phyloP scores from a whole-genome alignment of 352 stramenopile species.

The Phytophthora pluvialis region DNA sequence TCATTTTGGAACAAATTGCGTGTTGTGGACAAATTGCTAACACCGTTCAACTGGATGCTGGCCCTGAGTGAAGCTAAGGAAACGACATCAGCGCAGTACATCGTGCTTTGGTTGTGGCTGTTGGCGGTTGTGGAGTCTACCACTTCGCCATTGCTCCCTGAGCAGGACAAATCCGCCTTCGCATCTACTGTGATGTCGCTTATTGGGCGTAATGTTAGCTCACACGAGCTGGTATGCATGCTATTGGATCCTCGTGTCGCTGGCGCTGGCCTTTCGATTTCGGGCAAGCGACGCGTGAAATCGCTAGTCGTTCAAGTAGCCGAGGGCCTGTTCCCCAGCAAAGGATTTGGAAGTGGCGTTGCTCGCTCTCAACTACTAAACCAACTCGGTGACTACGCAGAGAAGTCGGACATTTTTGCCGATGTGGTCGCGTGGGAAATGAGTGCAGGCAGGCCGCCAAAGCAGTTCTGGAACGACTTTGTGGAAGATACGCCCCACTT shows the following conservation, averaged over 20 bases:
- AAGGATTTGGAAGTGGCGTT: slow-evolving; percentile 19
- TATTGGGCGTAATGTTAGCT: slow-evolving; percentile 27
- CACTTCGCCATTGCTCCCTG: slow-evolving; percentile 10
- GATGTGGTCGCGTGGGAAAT: slow-evolving; percentile 61
- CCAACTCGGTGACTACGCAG: slow-evolving; percentile 47
- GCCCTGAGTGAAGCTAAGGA: slow-evolving; percentile 42
- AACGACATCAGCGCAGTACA: slow-evolving; percentile 47
- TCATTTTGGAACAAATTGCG: slow-evolving; percentile 45
- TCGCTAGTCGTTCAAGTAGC: slow-evolving; percentile 51
- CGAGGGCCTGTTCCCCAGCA: slow-evolving; percentile 29
- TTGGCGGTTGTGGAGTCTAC: slow-evolving; percentile 29
- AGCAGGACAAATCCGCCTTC: slow-evolving; percentile 20
- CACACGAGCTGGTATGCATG: slow-evolving; percentile 52
- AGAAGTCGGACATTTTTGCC: slow-evolving; percentile 44
- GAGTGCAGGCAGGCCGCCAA: slow-evolving; percentile 40
- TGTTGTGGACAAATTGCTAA: slow-evolving; percentile 42
- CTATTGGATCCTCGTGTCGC: slow-evolving; percentile 56
- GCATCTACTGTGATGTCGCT: slow-evolving; percentile 10
- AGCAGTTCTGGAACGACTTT: slow-evolving; percentile 61
- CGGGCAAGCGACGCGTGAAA: slow-evolving; percentile 51
- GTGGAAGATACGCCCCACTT: slow-evolving; percentile 51
- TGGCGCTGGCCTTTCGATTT: slow-evolving; percentile 46
- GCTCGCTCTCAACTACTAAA: slow-evolving; percentile 36
- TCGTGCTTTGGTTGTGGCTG: slow-evolving; percentile 60
- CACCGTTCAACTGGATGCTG: slow-evolving; percentile 55